Percentiles rank a stretch among this genome's conserved stretches.
Conservation (phyloP, 768 basidiomycete genomes). For the Kwoniella mangroviensis region DNA sequence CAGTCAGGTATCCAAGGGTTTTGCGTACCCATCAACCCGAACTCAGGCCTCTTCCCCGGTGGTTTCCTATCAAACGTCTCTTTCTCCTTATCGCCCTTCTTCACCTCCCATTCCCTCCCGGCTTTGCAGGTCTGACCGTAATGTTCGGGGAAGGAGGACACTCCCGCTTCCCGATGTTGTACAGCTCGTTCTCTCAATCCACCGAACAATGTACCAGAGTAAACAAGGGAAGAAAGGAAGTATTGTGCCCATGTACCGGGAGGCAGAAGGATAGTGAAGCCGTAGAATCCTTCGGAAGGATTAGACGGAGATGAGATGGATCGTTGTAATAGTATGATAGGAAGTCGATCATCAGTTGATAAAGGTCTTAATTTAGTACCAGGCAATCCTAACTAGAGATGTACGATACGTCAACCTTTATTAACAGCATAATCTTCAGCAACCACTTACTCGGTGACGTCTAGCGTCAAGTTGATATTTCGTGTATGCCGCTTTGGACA, state of each 20-base stretch:
- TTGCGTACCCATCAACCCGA: constrained; percentile 66
- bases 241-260: constrained; percentile 83
- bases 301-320: constrained; percentile 60
- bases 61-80: constrained; percentile 78
- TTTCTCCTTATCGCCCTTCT: constrained; percentile 65
- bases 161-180: constrained; percentile 81
- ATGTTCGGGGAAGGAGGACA: constrained; percentile 78
- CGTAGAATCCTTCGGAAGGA: constrained; percentile 66
- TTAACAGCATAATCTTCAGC: neutral
- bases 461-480: constrained; percentile 87
- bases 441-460: constrained; percentile 67
- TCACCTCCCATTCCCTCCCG: constrained; percentile 63
- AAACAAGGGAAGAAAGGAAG: constrained; percentile 78
- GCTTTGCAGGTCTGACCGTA: constrained; percentile 66
- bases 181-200: constrained; percentile 82
- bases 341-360: constrained; percentile 79
- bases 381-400: constrained; percentile 71
- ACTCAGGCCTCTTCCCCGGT: constrained; percentile 82
- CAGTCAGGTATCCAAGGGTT: constrained; percentile 81
- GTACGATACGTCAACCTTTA: neutral
- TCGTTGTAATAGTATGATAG: constrained; percentile 79
- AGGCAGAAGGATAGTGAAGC: constrained; percentile 86
- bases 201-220: constrained; percentile 80
- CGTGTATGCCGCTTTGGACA: constrained; percentile 71
- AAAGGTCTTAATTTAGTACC: constrained; percentile 72